Evolutionary conservation across 2,329 filamentous ascomycete species (phyloP).

Genomic region (Beauveria australis): DNA sequence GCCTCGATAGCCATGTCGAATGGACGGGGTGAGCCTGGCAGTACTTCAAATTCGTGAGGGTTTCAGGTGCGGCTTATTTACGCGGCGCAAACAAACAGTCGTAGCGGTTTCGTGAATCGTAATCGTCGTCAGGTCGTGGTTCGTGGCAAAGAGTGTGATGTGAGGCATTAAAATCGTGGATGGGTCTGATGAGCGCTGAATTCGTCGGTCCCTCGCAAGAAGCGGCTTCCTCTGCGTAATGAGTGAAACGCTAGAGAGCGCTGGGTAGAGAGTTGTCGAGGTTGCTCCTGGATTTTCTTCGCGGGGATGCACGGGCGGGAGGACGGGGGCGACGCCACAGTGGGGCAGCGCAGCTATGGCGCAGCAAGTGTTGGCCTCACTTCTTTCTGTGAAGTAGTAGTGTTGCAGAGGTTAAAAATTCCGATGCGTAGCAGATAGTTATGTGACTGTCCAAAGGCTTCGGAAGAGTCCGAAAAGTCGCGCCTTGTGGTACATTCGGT

Average conservation of each 20-base stretch:
- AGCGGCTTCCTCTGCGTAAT: slow-evolving; percentile 10
- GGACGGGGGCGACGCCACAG: not conserved
- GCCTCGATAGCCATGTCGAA: slow-evolving; percentile 26
- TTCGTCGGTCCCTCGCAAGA: slow-evolving; percentile 2
- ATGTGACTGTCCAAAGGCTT: too few relatives aligned
- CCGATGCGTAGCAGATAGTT: too few relatives aligned
- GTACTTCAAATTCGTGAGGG: not conserved
- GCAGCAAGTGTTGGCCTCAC: not conserved
- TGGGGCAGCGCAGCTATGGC: not conserved
- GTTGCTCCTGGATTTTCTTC: slow-evolving; percentile 12
- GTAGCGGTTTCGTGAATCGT: slow-evolving; percentile 7
- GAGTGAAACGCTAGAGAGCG: slow-evolving; percentile 9
- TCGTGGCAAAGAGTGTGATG: not conserved
- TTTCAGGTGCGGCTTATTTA: not conserved
- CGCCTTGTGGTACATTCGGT: too few relatives aligned
- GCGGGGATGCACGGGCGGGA: not conserved
- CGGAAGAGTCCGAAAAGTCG: too few relatives aligned
- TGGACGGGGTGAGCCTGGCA: not conserved
- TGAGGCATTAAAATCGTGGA: not conserved
- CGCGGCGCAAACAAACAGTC: not conserved
- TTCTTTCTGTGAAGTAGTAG: too few relatives aligned
- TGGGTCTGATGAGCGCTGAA: not conserved
- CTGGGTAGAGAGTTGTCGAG: slow-evolving; percentile 5
- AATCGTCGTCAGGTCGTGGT: slow-evolving; percentile 3
- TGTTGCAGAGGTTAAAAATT: too few relatives aligned